Base-by-base conservation (phyloP, 306 rosid genomes). In the Lablab purpureus region DNA sequence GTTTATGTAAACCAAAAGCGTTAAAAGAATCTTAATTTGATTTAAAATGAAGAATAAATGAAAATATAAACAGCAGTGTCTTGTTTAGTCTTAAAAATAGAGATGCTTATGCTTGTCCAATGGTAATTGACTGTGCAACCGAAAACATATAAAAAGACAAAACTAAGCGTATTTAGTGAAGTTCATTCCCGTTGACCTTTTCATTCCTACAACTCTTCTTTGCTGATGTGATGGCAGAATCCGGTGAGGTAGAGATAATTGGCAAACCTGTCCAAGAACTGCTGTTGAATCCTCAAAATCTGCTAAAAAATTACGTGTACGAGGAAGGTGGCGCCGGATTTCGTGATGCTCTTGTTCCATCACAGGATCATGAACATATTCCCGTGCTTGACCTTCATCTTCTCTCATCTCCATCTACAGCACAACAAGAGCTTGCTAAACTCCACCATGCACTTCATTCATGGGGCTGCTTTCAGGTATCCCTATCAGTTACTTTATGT, bases 381-480 rank as follows among this genome's bases (percentile, higher is more conserved):
- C 90, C 90, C 2, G 63, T 87, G 0, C 3, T 87, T 36, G 87
- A 87, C 66, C 54, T 87, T 76, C 21, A 28, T 45, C 77, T 22
- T n/a, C 83, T 87, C 41, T 32, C 46, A 1, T 79, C 84, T 65
- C 67, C 82, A n/a, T 18, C 73, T 1, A 3, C 78, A 10, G 34
- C 75, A 10, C 52, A 27, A 25, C 72, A 59, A 2, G 87, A 86
- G 51, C 81, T 76, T 46, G 40, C 40, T 7, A 87, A 84, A 50
- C 85, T 87, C 45, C 80, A 37, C 28, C 49, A 49, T 12, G 90
- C 81, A 5, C 86, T 84, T 75, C 40, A 36, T 58, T 51, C 87
- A 27, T 87, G 83, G 85, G 90, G 88, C 58, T 87, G 81, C 63
- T 82, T 84, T 58, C 90, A 84, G 87, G 90, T 85, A 18, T 51